Evolutionary conservation across 805 yeast species (phyloP).

Genomic region (Huiozyma sinensis): DNA sequence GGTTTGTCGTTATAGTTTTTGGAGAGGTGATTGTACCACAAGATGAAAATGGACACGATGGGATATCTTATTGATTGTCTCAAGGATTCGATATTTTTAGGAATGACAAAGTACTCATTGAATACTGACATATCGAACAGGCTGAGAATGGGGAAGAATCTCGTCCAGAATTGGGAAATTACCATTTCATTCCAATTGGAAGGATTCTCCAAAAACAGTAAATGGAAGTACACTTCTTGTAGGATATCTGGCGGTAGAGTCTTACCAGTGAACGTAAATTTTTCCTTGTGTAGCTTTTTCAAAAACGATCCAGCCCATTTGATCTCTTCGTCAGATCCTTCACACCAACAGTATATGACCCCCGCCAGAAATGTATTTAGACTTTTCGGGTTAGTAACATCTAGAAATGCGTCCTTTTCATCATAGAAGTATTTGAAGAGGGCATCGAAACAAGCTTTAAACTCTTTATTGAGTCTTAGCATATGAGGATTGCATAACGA

Average conservation of each 20-base stretch:
- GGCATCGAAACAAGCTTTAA: slow-evolving; percentile 31
- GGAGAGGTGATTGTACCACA: slow-evolving; percentile 25
- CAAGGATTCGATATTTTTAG: slow-evolving; percentile 24
- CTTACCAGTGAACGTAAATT: slow-evolving; percentile 5
- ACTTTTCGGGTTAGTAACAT: slow-evolving; percentile 6
- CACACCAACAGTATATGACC: slow-evolving; percentile 41
- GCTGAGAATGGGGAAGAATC: slow-evolving; percentile 22
- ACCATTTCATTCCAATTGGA: slow-evolving; percentile 32
- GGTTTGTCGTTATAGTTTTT: slow-evolving; percentile 25
- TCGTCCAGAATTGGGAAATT: slow-evolving; percentile 25
- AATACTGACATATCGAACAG: slow-evolving; percentile 19
- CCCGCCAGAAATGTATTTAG: slow-evolving; percentile 35
- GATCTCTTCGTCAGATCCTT: slow-evolving; percentile 38
- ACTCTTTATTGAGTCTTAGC: slow-evolving; percentile 30
- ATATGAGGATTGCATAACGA: slow-evolving; percentile 44
- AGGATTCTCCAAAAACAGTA: slow-evolving; percentile 44
- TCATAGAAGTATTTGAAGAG: slow-evolving; percentile 26
- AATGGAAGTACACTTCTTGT: slow-evolving; percentile 47
- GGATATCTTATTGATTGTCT: slow-evolving; percentile 21
- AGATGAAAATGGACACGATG: slow-evolving; percentile 24
- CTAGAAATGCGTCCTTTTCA: slow-evolving; percentile 22
- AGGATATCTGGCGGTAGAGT: slow-evolving; percentile 31
- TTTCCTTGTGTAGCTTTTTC: slow-evolving; percentile 12
- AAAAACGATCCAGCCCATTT: slow-evolving; percentile 37
- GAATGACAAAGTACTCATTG: slow-evolving; percentile 19